A percentile compares a stretch with the other conserved stretches of the same genome.
Conservation (phyloP, 768 basidiomycete genomes). For the Trametes coccinea region DNA sequence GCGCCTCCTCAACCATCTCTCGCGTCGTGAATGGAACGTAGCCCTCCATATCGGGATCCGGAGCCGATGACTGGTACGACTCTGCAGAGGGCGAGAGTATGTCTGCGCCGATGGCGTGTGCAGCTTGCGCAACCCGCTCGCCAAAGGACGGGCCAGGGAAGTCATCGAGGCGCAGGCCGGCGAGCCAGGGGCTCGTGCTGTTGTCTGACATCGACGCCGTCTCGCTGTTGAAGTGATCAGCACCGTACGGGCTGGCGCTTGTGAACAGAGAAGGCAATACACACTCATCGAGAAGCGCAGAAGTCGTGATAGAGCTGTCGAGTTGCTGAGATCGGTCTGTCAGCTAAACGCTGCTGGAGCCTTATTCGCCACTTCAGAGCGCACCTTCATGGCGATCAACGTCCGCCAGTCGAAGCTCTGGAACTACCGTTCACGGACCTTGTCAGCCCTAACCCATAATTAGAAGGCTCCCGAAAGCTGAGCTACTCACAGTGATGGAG, state of each 20-base stretch:
- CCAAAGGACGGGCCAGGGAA: constrained; percentile 63
- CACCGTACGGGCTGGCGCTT: neutral
- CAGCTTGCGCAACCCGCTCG: constrained; percentile 67
- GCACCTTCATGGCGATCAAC: constrained; percentile 69
- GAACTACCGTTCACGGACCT: constrained; percentile 43
- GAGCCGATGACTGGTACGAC: constrained; percentile 38
- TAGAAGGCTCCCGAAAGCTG: neutral
- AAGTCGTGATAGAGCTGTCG: constrained; percentile 56
- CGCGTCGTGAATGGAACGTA: constrained; percentile 61
- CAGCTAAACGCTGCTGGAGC: neutral
- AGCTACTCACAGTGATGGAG: constrained; percentile 57
- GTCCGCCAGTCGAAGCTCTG: constrained; percentile 87
- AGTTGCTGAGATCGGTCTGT: constrained; percentile 36
- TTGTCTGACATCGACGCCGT: constrained; percentile 44
- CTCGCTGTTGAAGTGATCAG: constrained; percentile 31
- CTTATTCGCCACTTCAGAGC: neutral
- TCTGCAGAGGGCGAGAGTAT: constrained; percentile 64
- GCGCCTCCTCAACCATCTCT: constrained; percentile 68
- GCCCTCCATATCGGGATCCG: constrained; percentile 45
- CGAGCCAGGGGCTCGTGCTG: constrained; percentile 64
- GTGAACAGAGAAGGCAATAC: constrained; percentile 25
- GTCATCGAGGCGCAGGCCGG: constrained; percentile 59
- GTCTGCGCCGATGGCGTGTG: constrained; percentile 59
- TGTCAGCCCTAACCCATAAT: neutral
- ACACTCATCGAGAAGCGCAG: constrained; percentile 68